These are phyloP conservation scores for Fraxinus baroniana DNA, from an alignment of 305 asterid genomes.

Conservation along the genomic window DNA sequence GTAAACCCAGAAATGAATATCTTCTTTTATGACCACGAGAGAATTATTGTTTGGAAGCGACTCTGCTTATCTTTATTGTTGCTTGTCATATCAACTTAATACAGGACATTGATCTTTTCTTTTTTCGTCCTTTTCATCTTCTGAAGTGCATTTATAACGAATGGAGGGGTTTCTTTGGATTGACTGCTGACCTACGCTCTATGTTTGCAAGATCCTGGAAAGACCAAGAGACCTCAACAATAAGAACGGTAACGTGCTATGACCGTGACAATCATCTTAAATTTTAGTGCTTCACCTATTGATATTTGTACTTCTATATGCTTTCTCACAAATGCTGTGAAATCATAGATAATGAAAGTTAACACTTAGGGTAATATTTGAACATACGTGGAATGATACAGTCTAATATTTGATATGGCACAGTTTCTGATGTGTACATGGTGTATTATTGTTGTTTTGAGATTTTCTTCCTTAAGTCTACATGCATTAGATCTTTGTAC, in stretches of 20 bases:
- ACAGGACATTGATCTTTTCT: background rate
- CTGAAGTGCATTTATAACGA: slow-evolving; percentile 75
- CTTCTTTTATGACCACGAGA: background rate
- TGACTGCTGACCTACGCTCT: slow-evolving; percentile 66
- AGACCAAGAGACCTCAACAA: slow-evolving; percentile 51
- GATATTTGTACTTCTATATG: background rate
- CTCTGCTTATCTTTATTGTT: background rate
- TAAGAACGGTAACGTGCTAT: slow-evolving; percentile 47
- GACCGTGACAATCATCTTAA: background rate
- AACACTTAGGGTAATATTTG: background rate
- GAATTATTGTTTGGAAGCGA: background rate
- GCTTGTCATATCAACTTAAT: slow-evolving; percentile 7
- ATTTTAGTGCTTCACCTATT: background rate
- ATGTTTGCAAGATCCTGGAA: slow-evolving; percentile 50
- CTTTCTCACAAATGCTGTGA: background rate
- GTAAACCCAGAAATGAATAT: background rate
- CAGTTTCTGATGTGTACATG: background rate
- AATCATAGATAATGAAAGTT: background rate
- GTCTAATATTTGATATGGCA: background rate
- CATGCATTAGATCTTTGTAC: background rate
- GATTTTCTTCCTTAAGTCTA: background rate
- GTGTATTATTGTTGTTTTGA: background rate
- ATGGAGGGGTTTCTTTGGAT: slow-evolving; percentile 68
- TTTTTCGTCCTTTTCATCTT: slow-evolving; percentile 5
- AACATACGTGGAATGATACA: background rate